Conservation (phyloP, 2,329 filamentous ascomycete genomes). For the Beauveria sp. region DNA sequence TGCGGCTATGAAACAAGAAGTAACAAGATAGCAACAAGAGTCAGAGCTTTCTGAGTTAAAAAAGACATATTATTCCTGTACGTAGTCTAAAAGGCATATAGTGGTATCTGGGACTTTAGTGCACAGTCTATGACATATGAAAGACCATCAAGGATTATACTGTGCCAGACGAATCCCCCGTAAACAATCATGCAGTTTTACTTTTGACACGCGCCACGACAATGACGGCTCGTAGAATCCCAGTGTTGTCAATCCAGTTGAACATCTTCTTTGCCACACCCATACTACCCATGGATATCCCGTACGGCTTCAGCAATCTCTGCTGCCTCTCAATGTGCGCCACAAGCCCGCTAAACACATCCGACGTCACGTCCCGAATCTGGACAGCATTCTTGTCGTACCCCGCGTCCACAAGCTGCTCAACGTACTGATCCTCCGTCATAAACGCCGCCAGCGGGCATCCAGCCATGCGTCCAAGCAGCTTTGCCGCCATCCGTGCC, state of each 20-base stretch:
- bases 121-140: not conserved
- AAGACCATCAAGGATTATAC: no score
- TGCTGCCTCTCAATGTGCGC: slow-evolving; percentile 33
- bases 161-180: no score
- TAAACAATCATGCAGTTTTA: not conserved
- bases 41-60: accelerated
- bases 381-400: slow-evolving; percentile 34
- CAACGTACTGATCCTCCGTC: slow-evolving; percentile 35
- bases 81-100: no score
- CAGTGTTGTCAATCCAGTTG: slow-evolving; percentile 28
- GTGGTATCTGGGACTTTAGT: no score
- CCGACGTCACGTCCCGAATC: slow-evolving; percentile 41
- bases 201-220: slow-evolving; percentile 22
- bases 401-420: slow-evolving; percentile 37
- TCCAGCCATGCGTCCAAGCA: slow-evolving; percentile 38
- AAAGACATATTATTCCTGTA: no score
- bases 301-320: slow-evolving; percentile 24
- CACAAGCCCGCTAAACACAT: slow-evolving; percentile 44
- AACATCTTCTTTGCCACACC: slow-evolving; percentile 30
- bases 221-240: slow-evolving; percentile 27
- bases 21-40: no score
- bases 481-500: slow-evolving; percentile 27
- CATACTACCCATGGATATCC: slow-evolving; percentile 28
- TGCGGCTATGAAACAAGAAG: no score
- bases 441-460: slow-evolving; percentile 43